Percentiles rank a stretch among this genome's conserved stretches.
Conservation (phyloP, 306 rosid genomes). For the Mucuna pruriens region DNA sequence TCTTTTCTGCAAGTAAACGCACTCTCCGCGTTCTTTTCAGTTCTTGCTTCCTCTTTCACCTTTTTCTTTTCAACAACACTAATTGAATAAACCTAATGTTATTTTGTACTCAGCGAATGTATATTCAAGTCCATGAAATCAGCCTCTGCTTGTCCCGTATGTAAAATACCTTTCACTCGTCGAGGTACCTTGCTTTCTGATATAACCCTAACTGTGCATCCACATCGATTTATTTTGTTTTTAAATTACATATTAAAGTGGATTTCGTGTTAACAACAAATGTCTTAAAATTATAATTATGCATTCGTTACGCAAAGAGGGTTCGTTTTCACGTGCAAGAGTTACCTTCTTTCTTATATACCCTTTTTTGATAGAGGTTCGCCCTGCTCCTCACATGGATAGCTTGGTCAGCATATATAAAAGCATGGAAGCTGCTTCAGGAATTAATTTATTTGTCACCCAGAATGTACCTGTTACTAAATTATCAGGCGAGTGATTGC, state of each 20-base stretch:
- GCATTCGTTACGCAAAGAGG: background rate
- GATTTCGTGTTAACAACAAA: background rate
- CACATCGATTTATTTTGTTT: background rate
- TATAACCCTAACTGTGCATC: background rate
- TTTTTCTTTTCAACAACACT: background rate
- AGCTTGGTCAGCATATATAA: slow-evolving; percentile 85
- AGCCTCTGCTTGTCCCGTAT: slow-evolving; percentile 77
- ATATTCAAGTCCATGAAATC: slow-evolving; percentile 78
- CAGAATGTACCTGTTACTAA: slow-evolving; percentile 57
- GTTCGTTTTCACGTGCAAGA: too few species aligned
- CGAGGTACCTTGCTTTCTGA: slow-evolving; percentile 55
- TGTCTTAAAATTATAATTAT: background rate
- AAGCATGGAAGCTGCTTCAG: slow-evolving; percentile 87
- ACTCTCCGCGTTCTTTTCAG: background rate
- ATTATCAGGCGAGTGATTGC: slow-evolving; percentile 55
- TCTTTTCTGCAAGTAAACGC: slow-evolving; percentile 79
- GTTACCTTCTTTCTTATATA: too few species aligned
- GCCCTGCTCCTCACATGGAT: slow-evolving; percentile 91
- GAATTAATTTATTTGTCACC: slow-evolving; percentile 67
- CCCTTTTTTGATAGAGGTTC: slow-evolving; percentile 71
- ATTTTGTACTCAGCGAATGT: slow-evolving; percentile 61
- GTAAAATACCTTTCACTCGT: slow-evolving; percentile 81
- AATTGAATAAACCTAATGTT: background rate
- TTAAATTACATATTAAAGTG: background rate
- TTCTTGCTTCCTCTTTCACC: background rate